phyloP scores from a whole-genome alignment of 306 rosid genomes.

The Glycine soja region DNA sequence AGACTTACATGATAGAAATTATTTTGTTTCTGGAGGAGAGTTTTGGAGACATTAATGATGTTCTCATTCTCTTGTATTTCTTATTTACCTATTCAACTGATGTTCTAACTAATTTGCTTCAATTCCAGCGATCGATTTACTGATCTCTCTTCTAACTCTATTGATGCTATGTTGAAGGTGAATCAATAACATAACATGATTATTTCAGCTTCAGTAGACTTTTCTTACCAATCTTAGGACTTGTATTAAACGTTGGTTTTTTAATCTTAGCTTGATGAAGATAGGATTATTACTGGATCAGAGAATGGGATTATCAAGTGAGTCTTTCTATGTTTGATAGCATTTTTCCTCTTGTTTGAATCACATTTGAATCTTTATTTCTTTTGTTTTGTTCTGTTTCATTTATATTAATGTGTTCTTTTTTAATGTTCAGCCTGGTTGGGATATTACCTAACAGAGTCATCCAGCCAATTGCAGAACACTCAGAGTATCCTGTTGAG shows the following conservation, averaged over 20 bases:
- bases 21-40: slow-evolving; percentile 24
- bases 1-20: slow-evolving; percentile 15
- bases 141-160: slow-evolving; percentile 77
- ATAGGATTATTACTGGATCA: slow-evolving; percentile 84
- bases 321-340: slow-evolving; percentile 50
- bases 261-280: slow-evolving; percentile 85
- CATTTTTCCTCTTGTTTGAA: slow-evolving; percentile 14
- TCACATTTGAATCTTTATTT: slow-evolving; percentile 32
- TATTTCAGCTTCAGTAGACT: slow-evolving; percentile 25
- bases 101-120: slow-evolving; percentile 43
- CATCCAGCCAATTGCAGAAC: slow-evolving; percentile 93
- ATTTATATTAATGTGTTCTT: not conserved
- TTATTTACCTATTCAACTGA: slow-evolving; percentile 31
- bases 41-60: not conserved
- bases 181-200: slow-evolving; percentile 39
- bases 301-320: slow-evolving; percentile 96
- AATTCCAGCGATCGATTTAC: slow-evolving; percentile 79
- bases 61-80: slow-evolving; percentile 13
- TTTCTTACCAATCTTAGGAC: slow-evolving; percentile 10
- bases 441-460: slow-evolving; percentile 89
- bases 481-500: slow-evolving; percentile 87
- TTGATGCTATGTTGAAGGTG: slow-evolving; percentile 89
- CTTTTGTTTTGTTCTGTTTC: slow-evolving; percentile 10
- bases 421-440: slow-evolving; percentile 60
- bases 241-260: not conserved